Evolutionary conservation across 805 yeast species (phyloP).

Genomic region (Hanseniaspora jakobsenii): DNA sequence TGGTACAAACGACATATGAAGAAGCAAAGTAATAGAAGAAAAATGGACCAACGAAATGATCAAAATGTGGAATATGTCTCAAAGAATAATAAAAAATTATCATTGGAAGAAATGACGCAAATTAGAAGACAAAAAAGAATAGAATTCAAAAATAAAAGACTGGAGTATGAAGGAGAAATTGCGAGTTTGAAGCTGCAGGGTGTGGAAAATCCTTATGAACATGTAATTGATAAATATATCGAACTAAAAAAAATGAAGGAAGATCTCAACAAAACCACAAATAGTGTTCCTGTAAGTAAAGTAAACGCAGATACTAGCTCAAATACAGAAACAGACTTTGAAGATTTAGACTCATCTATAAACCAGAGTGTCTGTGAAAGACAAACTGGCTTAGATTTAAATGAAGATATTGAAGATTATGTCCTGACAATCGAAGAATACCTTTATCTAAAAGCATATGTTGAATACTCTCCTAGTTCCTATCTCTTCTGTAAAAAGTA

Average conservation of each 20-base stretch:
- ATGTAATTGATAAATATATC: slow-evolving; percentile 26
- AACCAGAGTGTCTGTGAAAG: too few species aligned
- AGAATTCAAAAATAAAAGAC: slow-evolving; percentile 58
- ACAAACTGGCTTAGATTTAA: too few species aligned
- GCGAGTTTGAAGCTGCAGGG: slow-evolving; percentile 33
- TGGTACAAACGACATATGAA: slow-evolving; percentile 60
- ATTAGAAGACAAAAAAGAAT: slow-evolving; percentile 59
- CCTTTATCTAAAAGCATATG: slow-evolving; percentile 14
- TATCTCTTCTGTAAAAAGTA: too few species aligned
- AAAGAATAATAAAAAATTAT: slow-evolving; percentile 24
- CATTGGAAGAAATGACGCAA: slow-evolving; percentile 69
- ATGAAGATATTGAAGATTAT: too few species aligned
- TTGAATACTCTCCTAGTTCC: too few species aligned
- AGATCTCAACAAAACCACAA: not conserved
- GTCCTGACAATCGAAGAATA: slow-evolving; percentile 22
- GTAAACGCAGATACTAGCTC: not conserved
- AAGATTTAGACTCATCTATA: too few species aligned
- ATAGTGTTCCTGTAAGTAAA: too few species aligned
- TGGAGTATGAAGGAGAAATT: slow-evolving; percentile 41
- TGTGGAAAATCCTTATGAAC: slow-evolving; percentile 26
- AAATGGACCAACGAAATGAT: too few species aligned
- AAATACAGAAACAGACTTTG: not conserved
- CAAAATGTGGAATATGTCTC: too few species aligned
- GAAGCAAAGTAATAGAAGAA: slow-evolving; percentile 35
- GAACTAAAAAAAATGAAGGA: slow-evolving; percentile 27